phyloP scores from a whole-genome alignment of 2,329 filamentous ascomycete genomes.

The Ploettnerulaceae sp. region DNA sequence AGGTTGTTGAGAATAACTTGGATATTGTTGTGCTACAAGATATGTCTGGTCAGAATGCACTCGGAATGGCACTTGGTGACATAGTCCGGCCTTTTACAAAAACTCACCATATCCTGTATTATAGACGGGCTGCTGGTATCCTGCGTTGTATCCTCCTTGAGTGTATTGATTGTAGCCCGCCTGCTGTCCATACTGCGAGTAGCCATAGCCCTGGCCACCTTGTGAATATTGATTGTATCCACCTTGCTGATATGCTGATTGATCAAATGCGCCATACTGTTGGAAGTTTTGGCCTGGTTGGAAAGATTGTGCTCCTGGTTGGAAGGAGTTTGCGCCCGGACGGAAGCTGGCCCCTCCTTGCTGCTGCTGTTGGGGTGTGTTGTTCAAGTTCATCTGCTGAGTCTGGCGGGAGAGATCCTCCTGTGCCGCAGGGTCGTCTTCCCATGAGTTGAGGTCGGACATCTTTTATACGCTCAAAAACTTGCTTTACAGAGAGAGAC shows the following conservation, averaged over 20 bases:
- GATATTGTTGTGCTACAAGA: slow-evolving; percentile 45
- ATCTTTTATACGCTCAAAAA: slow-evolving; percentile 43
- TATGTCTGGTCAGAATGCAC: slow-evolving; percentile 10
- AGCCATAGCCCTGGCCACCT: slow-evolving; percentile 48
- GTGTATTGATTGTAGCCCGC: slow-evolving; percentile 46
- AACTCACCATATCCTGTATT: slow-evolving; percentile 38
- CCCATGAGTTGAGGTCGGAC: slow-evolving; percentile 93
- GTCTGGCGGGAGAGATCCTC: slow-evolving; percentile 71
- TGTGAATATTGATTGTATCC: slow-evolving; percentile 53
- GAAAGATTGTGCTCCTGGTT: slow-evolving; percentile 66
- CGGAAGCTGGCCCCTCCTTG: slow-evolving; percentile 45
- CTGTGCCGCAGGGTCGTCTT: slow-evolving; percentile 76
- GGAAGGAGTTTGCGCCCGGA: slow-evolving; percentile 65
- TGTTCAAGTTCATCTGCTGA: slow-evolving; percentile 70
- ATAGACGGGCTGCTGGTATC: slow-evolving; percentile 33
- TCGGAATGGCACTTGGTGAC: background rate
- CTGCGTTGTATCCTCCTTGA: slow-evolving; percentile 36
- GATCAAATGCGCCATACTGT: slow-evolving; percentile 51
- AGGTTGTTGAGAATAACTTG: slow-evolving; percentile 48
- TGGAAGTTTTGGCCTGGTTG: slow-evolving; percentile 67
- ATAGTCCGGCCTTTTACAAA: no score
- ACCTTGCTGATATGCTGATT: slow-evolving; percentile 52
- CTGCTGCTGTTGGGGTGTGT: slow-evolving; percentile 37
- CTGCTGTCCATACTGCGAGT: slow-evolving; percentile 50
- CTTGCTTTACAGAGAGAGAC: slow-evolving; percentile 1